Evolutionary conservation across 345 rosid species (phyloP).

Genomic region (Moricandia arvensis): DNA sequence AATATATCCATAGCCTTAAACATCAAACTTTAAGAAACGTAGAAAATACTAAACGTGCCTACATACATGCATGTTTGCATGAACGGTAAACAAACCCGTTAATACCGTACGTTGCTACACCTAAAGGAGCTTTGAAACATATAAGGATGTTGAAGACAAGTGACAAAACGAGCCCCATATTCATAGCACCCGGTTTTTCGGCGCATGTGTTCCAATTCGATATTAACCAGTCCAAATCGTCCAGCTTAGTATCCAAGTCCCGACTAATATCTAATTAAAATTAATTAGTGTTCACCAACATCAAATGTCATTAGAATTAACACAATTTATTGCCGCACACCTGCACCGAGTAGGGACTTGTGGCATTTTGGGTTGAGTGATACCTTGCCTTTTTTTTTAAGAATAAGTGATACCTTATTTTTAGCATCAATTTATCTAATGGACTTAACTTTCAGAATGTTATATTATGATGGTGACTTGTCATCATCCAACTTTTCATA

Average conservation of each 20-base stretch:
- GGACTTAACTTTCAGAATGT: conserved; percentile 26
- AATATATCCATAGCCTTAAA: not conserved
- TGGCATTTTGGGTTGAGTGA: not conserved
- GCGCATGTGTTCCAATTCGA: not conserved
- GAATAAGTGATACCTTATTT: no score
- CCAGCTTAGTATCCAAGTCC: not conserved
- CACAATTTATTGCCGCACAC: not conserved
- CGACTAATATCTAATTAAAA: not conserved
- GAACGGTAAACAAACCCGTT: not conserved
- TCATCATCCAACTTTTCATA: conserved; percentile 9
- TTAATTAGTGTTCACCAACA: not conserved
- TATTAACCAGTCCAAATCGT: not conserved
- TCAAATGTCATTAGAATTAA: not conserved
- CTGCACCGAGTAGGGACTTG: conserved; percentile 19
- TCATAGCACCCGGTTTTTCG: not conserved
- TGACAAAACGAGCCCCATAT: not conserved
- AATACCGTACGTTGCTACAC: not conserved
- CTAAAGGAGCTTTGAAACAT: not conserved
- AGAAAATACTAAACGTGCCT: not conserved
- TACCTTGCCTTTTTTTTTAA: not conserved
- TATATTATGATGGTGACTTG: conserved; percentile 23
- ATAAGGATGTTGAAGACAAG: not conserved
- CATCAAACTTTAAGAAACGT: not conserved
- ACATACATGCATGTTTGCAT: not conserved
- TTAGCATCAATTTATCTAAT: conserved; percentile 7